Evolutionary conservation across 352 stramenopile species (phyloP), one percentile per base, ranked within the genome.

Genomic region (Globisporangium spiculum): DNA sequence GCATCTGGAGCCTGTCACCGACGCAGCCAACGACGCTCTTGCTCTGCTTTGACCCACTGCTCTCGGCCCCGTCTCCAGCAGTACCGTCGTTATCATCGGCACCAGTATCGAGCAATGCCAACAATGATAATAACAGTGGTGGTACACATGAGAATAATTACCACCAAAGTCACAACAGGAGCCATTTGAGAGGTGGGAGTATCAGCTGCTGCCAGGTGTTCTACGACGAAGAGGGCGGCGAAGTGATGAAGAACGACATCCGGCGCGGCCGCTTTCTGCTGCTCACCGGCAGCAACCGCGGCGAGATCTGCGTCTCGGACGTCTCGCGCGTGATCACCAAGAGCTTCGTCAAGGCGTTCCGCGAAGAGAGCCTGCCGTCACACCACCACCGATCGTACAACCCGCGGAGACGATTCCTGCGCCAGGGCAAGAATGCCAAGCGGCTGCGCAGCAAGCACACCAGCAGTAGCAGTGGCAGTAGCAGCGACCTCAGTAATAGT

Each of bases 311-410:
- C 32, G 71, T 89, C 22, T 79, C 76, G 4, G 81, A 91, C 71
- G 66, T 91, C 22, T 89, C 81, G 5, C 67, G 77, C 7, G 68
- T 86, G 5, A 85, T 94, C 32, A 20, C 62, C 1, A 65, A 70
- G 20, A 73, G 76, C 0, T 65, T 78, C 8, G 73, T 86, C 7
- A 78, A 78, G 22, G 83, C 86, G 0, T 81, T 90, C 26, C 74
- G 79, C 0, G 75, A 90, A 24, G 76, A 90, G 48, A 89, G 77
- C 20, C 71, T 92, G 44, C 79, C 81, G 2, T 86, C 73, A 14
- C 78, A 78, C 18, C 74, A 91, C 30, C 69, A 80, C 44, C 68
- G 83, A 10, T 81, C 86, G 20, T 94, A 94, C 67, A 92, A 92
- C 38, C 86, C 86, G 22, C 79, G 84, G 6, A 77, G 86, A 0